phyloP scores from a whole-genome alignment of 352 stramenopile genomes.

The Pythium vanterpoolii region DNA sequence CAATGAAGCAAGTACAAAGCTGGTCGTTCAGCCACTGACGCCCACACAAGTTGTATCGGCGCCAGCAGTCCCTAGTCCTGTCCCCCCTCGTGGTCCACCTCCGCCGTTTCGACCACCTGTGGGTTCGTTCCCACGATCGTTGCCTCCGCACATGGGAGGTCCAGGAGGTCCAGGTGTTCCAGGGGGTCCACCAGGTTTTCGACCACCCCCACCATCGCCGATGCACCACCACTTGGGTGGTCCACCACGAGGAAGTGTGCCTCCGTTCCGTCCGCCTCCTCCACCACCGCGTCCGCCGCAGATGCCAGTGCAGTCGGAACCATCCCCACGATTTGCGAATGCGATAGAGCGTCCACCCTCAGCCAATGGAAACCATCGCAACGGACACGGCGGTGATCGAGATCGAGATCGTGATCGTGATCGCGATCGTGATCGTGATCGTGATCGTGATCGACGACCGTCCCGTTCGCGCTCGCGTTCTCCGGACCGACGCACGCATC shows the following conservation, averaged over 20 bases:
- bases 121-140: constrained; percentile 6
- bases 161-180: neutral
- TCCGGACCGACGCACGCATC: neutral
- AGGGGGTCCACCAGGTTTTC: neutral
- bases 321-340: constrained; percentile 4
- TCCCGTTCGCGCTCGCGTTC: constrained; percentile 24
- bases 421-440: constrained; percentile 9
- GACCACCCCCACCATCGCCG: constrained; percentile 4
- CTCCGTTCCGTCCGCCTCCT: constrained; percentile 13
- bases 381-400: constrained; percentile 3
- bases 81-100: constrained; percentile 1
- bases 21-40: neutral
- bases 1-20: constrained; percentile 22
- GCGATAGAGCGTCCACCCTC: neutral
- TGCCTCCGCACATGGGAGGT: constrained; percentile 16
- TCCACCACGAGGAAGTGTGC: constrained; percentile 4
- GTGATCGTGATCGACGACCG: constrained; percentile 1
- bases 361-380: constrained; percentile 6
- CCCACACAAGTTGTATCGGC: neutral
- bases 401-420: constrained; percentile 8
- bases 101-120: neutral
- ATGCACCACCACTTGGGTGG: constrained; percentile 7
- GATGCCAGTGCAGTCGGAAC: neutral
- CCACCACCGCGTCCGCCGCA: constrained; percentile 7
- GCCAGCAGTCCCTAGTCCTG: neutral